Percentiles rank a stretch among this genome's conserved stretches.
These are phyloP conservation scores for Monosporascus sp. DNA, from an alignment of 2,329 filamentous ascomycete genomes.

Conservation along the genomic window DNA sequence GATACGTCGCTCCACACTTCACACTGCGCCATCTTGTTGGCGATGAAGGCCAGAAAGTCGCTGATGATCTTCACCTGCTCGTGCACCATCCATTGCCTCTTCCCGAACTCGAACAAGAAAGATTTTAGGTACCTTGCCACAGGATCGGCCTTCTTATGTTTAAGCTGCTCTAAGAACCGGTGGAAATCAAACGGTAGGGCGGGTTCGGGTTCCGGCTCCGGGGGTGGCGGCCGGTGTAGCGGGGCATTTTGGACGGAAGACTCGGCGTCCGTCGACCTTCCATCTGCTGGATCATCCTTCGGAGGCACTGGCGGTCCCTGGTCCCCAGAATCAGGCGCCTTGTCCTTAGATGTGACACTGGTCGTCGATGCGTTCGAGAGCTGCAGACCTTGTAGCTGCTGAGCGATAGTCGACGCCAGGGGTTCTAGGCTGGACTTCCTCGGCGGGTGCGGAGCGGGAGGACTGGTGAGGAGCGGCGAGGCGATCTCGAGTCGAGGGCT, in stretches of 20 bases:
- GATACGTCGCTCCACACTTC: slow-evolving; percentile 96
- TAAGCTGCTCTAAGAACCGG: slow-evolving; percentile 89
- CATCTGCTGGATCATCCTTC: slow-evolving; percentile 50
- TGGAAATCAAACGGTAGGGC: slow-evolving; percentile 94
- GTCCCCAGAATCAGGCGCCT: slow-evolving; percentile 35
- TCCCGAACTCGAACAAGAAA: slow-evolving; percentile 89
- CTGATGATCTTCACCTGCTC: slow-evolving; percentile 99
- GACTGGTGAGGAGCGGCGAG: slow-evolving; percentile 67
- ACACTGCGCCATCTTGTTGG: slow-evolving; percentile 96
- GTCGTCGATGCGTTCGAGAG: slow-evolving; percentile 36
- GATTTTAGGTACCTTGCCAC: slow-evolving; percentile 94
- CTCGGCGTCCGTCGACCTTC: slow-evolving; percentile 27
- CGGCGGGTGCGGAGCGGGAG: slow-evolving; percentile 66
- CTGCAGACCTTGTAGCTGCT: slow-evolving; percentile 41
- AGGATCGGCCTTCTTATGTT: slow-evolving; percentile 95
- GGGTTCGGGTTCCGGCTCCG: slow-evolving; percentile 74
- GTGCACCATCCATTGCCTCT: slow-evolving; percentile 99
- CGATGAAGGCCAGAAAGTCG: slow-evolving; percentile 94
- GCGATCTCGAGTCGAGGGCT: slow-evolving; percentile 79
- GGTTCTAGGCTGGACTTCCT: slow-evolving; percentile 84
- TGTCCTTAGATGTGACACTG: slow-evolving; percentile 32
- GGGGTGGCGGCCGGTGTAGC: slow-evolving; percentile 61
- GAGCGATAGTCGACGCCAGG: slow-evolving; percentile 45
- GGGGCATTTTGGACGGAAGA: slow-evolving; percentile 42
- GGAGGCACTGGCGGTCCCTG: slow-evolving; percentile 54